Evolutionary conservation across 2,329 filamentous ascomycete genomes (phyloP).

Genomic region (Ophiostoma sp.): DNA sequence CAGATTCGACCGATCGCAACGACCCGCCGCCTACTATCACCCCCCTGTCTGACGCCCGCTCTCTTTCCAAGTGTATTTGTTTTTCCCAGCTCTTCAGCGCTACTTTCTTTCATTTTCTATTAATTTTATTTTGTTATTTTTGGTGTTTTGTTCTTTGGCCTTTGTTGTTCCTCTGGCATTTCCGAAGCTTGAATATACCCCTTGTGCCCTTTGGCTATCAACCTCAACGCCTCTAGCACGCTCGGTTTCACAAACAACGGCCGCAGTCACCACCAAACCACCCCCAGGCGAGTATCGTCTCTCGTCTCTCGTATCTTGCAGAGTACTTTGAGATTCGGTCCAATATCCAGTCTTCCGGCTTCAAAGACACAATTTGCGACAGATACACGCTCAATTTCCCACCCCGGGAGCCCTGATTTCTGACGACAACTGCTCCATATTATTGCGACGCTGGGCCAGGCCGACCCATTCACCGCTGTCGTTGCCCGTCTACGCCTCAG

Average conservation of each 20-base stretch:
- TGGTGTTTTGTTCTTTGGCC: neutral
- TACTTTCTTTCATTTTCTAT: neutral
- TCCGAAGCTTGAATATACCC: neutral
- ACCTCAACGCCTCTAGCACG: neutral
- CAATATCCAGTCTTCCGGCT: neutral
- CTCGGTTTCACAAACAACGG: conserved; percentile 1
- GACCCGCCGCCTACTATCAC: conserved; percentile 4
- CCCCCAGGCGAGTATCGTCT: neutral
- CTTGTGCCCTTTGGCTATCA: neutral
- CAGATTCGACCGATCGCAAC: conserved; percentile 18
- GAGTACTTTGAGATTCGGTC: neutral
- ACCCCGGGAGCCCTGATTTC: conserved; percentile 2
- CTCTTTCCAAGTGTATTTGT: conserved; percentile 15
- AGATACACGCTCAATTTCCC: conserved; percentile 13
- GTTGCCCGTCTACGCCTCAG: neutral
- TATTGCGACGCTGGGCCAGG: conserved; percentile 6
- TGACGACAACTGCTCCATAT: conserved; percentile 15
- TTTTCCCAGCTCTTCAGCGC: conserved; percentile 12
- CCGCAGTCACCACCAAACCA: neutral
- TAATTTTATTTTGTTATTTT: conserved; percentile 8
- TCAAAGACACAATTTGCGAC: conserved; percentile 10
- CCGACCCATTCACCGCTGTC: neutral
- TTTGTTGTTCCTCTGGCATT: neutral
- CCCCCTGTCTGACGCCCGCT: conserved; percentile 17
- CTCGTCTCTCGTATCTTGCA: no score